Base-by-base conservation (phyloP, 768 basidiomycete genomes). In the Panellus pusillus region DNA sequence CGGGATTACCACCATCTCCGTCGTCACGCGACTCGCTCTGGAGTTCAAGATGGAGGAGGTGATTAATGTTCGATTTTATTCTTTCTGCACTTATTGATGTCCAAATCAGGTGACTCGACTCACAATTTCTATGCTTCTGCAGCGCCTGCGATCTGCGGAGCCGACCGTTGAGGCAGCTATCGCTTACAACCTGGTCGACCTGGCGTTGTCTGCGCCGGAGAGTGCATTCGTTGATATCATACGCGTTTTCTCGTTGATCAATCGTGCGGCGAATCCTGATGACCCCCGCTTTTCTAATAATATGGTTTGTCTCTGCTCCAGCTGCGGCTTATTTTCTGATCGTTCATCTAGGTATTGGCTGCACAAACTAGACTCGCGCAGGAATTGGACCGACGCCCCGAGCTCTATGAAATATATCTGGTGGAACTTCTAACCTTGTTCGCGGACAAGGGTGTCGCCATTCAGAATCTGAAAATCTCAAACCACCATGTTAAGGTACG, bases 81-180 rank as follows among this genome's bases (percentile, higher is more conserved):
- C 27, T 19, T 38, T 29, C n/a, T 37, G 20, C 47, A 50, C n/a
- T n/a, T 7, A 50, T 37, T 8, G 47, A 40, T 24, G 15, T 31
- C 42, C 27, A 6, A 9, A 35, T 9, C 49, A 91, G 88, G 87
- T 93, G 13, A 93, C 89, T 4, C 84, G 87, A 35, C 75, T 97
- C 17, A 94, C 93, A 2, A 83, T 94, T 13, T 94, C 93, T 0
- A 96, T 97, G 93, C 73, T 98, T 9, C 72, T 97, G 36, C 95
- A 97, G 70, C 82, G 93, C 6, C 74, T 96, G 18, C 82, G 90
- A 20, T 83, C 84, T 18, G 89, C 91, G 3, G 95, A 97, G 62
- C 87, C 91, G 0, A 83, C 86, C 0, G 89, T 93, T 14, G 93
- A 98, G 68, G 91, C 93, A 20, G 89, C 91, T 1, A 95, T 97